phyloP scores from a whole-genome alignment of 148 eudicot genomes.

The Vaccinium myrtillus region DNA sequence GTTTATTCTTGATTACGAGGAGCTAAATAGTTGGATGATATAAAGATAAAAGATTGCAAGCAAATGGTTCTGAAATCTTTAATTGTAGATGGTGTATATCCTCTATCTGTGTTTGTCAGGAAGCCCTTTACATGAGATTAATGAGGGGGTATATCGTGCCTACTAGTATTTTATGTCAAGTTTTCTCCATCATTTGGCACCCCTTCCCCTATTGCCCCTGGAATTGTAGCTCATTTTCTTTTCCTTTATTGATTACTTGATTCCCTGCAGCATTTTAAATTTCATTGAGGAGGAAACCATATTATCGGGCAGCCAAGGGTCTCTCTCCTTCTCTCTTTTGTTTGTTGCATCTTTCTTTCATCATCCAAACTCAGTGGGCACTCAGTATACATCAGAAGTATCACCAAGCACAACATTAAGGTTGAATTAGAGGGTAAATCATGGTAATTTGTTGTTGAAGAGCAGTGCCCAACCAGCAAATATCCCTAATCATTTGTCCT shows the following conservation, averaged over 20 bases:
- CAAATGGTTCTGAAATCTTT: neutral
- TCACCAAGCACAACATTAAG: neutral
- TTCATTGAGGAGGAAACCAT: neutral
- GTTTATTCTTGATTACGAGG: too few species aligned
- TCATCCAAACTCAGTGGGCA: too few species aligned
- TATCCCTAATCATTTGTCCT: neutral
- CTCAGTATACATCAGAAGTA: neutral
- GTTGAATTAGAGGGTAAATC: neutral
- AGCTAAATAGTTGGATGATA: too few species aligned
- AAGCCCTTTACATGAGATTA: neutral
- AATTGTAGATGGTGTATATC: neutral
- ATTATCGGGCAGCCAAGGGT: neutral
- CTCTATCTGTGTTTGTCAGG: neutral
- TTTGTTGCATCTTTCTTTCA: neutral
- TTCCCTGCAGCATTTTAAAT: neutral
- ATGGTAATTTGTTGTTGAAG: neutral
- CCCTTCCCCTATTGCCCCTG: neutral
- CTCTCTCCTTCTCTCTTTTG: neutral
- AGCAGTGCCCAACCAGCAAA: neutral
- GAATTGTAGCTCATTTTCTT: neutral
- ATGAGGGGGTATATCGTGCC: neutral
- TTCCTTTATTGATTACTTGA: neutral
- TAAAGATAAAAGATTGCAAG: neutral
- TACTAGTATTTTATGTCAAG: too few species aligned
- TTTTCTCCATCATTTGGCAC: neutral